phyloP scores from a whole-genome alignment of 192 early-diverging fungal genomes.

The Rhizophlyctis rosea region DNA sequence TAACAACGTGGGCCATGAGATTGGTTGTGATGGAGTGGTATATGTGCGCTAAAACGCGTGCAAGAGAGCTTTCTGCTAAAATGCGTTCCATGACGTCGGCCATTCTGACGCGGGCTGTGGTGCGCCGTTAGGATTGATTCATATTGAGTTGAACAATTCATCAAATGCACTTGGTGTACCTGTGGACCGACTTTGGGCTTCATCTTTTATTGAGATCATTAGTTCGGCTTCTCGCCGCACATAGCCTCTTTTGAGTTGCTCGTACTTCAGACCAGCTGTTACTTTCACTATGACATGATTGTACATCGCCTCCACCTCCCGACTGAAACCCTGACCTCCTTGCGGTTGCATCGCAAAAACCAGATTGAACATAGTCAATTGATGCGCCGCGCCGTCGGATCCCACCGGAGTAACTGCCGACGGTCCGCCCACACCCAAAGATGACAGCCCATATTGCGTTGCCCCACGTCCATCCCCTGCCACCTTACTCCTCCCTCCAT shows the following conservation, averaged over 20 bases:
- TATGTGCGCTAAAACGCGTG: conserved; percentile 57
- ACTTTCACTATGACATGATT: conserved; percentile 65
- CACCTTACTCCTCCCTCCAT: no score
- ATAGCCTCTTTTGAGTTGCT: conserved; percentile 73
- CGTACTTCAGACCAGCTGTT: conserved; percentile 71
- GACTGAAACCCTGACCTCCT: conserved; percentile 4
- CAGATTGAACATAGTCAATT: conserved; percentile 74
- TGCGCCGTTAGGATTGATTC: conserved; percentile 2
- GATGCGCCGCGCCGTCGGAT: conserved; percentile 24
- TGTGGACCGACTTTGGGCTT: conserved; percentile 21
- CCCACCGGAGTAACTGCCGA: conserved; percentile 14
- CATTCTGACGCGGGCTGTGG: neutral
- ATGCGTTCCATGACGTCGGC: conserved; percentile 48
- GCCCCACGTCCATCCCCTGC: neutral
- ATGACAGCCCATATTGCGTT: neutral
- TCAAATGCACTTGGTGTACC: conserved; percentile 17
- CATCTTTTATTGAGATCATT: conserved; percentile 69
- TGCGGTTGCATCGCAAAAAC: conserved; percentile 63
- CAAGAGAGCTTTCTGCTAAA: conserved; percentile 56
- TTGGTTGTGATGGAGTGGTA: conserved; percentile 51
- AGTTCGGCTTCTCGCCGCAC: conserved; percentile 70
- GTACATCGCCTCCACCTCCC: conserved; percentile 67
- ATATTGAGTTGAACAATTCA: conserved; percentile 2
- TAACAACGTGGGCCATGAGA: conserved; percentile 56
- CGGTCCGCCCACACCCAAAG: conserved; percentile 1